These are phyloP conservation scores for Calonectria pauciramosa DNA, from an alignment of 2,329 filamentous ascomycete species.

Conservation along the genomic window DNA sequence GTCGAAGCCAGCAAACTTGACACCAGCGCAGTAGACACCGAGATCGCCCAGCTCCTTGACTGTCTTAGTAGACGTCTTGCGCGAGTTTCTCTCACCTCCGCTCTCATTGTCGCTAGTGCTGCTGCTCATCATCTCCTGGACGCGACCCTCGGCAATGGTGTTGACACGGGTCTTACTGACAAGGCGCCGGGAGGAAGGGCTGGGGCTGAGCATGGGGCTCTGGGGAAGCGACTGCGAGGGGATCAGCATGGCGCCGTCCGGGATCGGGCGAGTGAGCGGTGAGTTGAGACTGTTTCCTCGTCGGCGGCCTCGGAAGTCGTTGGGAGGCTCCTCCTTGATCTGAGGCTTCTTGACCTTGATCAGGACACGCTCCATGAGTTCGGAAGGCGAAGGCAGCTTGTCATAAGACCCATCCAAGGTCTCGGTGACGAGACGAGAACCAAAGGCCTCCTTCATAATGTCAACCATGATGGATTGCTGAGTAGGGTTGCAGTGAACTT, in stretches of 20 bases:
- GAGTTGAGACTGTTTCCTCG: slow-evolving; percentile 83
- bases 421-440: slow-evolving; percentile 81
- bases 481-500: slow-evolving; percentile 88
- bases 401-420: slow-evolving; percentile 78
- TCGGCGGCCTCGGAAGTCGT: slow-evolving; percentile 60
- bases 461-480: slow-evolving; percentile 92
- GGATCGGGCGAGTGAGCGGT: slow-evolving; percentile 65
- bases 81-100: slow-evolving; percentile 69
- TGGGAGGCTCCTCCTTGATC: slow-evolving; percentile 55
- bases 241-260: slow-evolving; percentile 68
- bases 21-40: slow-evolving; percentile 79
- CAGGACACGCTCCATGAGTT: slow-evolving; percentile 85
- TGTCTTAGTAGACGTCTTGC: slow-evolving; percentile 85
- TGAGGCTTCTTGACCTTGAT: slow-evolving; percentile 93
- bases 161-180: slow-evolving; percentile 67
- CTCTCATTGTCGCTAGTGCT: slow-evolving; percentile 87
- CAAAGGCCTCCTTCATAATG: slow-evolving; percentile 89
- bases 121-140: slow-evolving; percentile 68
- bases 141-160: slow-evolving; percentile 70
- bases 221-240: slow-evolving; percentile 66
- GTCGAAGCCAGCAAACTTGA: slow-evolving; percentile 89
- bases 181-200: slow-evolving; percentile 63
- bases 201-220: slow-evolving; percentile 67
- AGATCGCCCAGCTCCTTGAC: slow-evolving; percentile 85
- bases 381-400: slow-evolving; percentile 85